Conservation (phyloP, 1,139 yeast species). For the Lodderomyces elongisporus region DNA sequence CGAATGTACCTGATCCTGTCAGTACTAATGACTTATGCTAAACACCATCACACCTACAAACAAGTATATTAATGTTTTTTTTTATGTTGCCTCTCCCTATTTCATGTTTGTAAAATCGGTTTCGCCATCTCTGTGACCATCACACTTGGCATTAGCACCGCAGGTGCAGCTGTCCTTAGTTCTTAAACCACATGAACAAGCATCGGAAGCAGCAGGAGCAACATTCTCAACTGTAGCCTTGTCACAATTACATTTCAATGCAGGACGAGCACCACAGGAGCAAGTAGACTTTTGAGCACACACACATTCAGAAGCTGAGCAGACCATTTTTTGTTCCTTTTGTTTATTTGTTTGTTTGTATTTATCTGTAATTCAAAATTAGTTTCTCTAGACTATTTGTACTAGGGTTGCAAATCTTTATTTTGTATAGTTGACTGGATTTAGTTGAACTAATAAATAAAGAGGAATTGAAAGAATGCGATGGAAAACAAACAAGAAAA, state of each 20-base stretch:
- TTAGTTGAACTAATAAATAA: no score
- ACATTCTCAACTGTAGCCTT: constrained; percentile 41
- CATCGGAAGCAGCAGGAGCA: constrained; percentile 27
- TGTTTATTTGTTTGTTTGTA: not conserved
- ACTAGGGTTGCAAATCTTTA: no score
- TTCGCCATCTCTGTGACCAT: constrained; percentile 45
- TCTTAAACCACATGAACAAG: constrained; percentile 49
- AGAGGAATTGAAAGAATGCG: no score
- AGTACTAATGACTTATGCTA: no score
- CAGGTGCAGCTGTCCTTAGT: constrained; percentile 38
- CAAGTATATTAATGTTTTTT: no score
- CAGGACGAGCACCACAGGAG: constrained; percentile 47
- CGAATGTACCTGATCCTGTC: no score
- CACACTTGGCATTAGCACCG: constrained; percentile 35
- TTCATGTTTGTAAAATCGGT: constrained; percentile 38
- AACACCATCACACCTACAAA: no score
- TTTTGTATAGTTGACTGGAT: no score
- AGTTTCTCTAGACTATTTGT: no score
- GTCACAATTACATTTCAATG: constrained; percentile 41
- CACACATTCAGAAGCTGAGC: constrained; percentile 42
- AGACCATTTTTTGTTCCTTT: constrained; percentile 11
- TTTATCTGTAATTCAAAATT: no score
- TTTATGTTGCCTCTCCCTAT: no score
- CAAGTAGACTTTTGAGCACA: constrained; percentile 49
- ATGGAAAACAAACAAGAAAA: no score